A percentile compares a stretch with the other conserved stretches of the same genome.
phyloP scores from a whole-genome alignment of 2,329 filamentous ascomycete species.

The Colletotrichum filicis region DNA sequence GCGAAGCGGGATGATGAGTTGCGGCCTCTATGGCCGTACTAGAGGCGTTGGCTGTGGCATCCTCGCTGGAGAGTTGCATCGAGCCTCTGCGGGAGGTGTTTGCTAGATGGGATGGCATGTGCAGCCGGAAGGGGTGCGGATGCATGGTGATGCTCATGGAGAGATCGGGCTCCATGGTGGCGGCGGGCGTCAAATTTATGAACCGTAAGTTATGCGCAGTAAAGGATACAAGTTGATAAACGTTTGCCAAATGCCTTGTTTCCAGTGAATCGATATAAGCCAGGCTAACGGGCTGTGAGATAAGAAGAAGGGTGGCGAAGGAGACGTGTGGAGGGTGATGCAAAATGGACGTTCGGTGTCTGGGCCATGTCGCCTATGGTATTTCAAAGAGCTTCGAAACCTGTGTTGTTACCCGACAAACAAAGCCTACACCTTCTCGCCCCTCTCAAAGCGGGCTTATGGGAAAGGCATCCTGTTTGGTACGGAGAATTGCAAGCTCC shows the following conservation, averaged over 20 bases:
- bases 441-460: not conserved
- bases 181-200: not conserved
- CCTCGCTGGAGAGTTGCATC: slow-evolving; percentile 38
- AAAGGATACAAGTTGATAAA: not conserved
- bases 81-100: slow-evolving; percentile 35
- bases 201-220: not conserved
- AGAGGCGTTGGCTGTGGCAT: slow-evolving; percentile 42
- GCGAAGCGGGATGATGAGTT: slow-evolving; percentile 32
- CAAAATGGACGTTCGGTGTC: not conserved
- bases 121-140: slow-evolving; percentile 56
- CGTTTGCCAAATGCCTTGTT: not conserved
- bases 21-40: slow-evolving; percentile 59
- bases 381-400: not conserved
- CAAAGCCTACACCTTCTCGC: not conserved
- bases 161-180: slow-evolving; percentile 54
- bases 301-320: not conserved
- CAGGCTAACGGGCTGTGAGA: not conserved
- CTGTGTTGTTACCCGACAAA: not conserved
- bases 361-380: not conserved
- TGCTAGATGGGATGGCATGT: slow-evolving; percentile 42
- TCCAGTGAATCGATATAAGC: not conserved
- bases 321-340: not conserved
- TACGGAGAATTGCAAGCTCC: not conserved
- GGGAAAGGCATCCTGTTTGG: not conserved
- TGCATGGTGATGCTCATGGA: slow-evolving; percentile 55